Evolutionary conservation across 345 rosid species (phyloP).

Genomic region (Populus tremula): DNA sequence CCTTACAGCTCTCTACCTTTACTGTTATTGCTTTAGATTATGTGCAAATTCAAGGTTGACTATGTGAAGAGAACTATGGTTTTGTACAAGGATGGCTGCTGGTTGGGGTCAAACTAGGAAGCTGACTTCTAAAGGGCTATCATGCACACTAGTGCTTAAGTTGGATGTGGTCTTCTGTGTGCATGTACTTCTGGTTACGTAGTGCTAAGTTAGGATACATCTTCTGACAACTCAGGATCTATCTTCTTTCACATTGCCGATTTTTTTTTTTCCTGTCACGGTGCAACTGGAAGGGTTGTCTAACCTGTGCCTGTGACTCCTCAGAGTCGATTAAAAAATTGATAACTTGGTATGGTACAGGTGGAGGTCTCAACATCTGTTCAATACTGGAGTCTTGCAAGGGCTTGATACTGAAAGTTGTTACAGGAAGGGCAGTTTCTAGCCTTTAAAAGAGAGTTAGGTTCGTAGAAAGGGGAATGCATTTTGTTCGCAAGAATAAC

Average conservation of each 20-base stretch:
- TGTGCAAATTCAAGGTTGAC: conserved; percentile 4
- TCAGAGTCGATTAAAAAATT: conserved; percentile 1
- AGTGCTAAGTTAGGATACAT: conserved; percentile 17
- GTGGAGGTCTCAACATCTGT: conserved; percentile 5
- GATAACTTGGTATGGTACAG: neutral
- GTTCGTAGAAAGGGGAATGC: conserved; percentile 7
- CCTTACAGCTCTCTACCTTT: neutral
- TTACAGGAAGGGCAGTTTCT: neutral
- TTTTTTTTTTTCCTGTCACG: conserved; percentile 6
- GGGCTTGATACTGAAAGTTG: neutral
- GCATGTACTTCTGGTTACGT: conserved; percentile 23
- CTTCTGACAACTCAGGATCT: conserved; percentile 15
- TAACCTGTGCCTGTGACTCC: neutral
- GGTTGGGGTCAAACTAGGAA: conserved; percentile 13
- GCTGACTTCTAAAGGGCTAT: conserved; percentile 8
- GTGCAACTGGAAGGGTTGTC: conserved; percentile 5
- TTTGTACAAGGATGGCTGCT: neutral
- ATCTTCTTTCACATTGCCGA: conserved; percentile 11
- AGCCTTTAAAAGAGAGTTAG: conserved; percentile 10
- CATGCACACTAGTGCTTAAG: conserved; percentile 7
- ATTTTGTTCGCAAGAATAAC: conserved; percentile 12
- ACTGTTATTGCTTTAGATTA: neutral
- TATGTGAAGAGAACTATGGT: neutral
- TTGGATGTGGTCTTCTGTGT: conserved; percentile 17
- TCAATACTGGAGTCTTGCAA: neutral